These are phyloP conservation scores for Cardamine occulta DNA, from an alignment of 345 rosid genomes.

Conservation along the genomic window DNA sequence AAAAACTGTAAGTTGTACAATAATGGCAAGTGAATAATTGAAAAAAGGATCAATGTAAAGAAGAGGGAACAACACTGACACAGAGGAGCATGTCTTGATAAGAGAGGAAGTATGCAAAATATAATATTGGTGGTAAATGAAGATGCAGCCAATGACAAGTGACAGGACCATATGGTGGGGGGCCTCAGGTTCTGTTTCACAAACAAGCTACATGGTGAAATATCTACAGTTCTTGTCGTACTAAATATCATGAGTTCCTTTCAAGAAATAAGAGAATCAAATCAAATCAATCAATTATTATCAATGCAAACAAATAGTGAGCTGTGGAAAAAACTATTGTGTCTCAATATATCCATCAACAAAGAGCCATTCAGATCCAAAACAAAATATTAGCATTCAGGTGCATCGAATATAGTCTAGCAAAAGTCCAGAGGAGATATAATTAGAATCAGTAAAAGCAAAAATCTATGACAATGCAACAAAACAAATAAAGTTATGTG, in stretches of 20 bases:
- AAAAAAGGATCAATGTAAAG: conserved; percentile 25
- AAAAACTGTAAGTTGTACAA: conserved; percentile 26
- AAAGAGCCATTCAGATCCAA: conserved; percentile 8
- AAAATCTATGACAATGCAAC: conserved; percentile 10
- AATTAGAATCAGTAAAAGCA: conserved; percentile 11
- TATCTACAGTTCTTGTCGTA: conserved; percentile 42
- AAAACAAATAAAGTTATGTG: conserved; percentile 6
- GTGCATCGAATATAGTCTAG: background rate
- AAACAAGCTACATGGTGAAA: conserved; percentile 33
- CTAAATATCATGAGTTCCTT: conserved; percentile 38
- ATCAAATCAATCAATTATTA: conserved; percentile 39
- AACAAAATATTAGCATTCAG: background rate
- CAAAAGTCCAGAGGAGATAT: background rate
- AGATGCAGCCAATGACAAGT: conserved; percentile 40
- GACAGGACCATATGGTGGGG: conserved; percentile 41
- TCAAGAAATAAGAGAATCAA: conserved; percentile 34
- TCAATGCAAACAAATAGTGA: conserved; percentile 30
- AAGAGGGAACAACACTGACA: conserved; percentile 45
- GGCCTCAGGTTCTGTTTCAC: conserved; percentile 43
- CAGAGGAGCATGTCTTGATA: conserved; percentile 43
- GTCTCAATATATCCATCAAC: conserved; percentile 31
- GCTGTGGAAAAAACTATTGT: conserved; percentile 18
- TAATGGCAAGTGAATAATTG: conserved; percentile 42
- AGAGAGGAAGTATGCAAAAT: conserved; percentile 30
- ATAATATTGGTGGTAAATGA: conserved; percentile 24